phyloP scores from a whole-genome alignment of 2,329 filamentous ascomycete genomes.

The Calycina herbarum region DNA sequence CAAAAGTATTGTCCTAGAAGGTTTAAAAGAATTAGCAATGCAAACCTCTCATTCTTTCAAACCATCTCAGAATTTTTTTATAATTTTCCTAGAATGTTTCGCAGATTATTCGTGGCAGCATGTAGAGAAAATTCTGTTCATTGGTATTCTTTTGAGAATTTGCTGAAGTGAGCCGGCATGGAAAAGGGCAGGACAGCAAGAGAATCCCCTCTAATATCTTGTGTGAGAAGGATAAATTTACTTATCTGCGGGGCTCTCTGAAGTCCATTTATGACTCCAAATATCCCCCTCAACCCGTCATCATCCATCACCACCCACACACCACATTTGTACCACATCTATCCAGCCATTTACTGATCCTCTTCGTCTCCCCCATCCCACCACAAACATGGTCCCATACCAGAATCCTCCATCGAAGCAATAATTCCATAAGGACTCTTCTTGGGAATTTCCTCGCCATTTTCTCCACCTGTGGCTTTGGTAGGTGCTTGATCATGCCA shows the following conservation, averaged over 20 bases:
- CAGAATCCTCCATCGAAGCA: constrained; percentile 63
- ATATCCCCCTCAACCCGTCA: not conserved
- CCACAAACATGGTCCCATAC: constrained; percentile 64
- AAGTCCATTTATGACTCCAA: not conserved
- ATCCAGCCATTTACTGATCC: constrained; percentile 13
- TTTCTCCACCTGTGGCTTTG: constrained; percentile 61
- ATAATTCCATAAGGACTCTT: constrained; percentile 71
- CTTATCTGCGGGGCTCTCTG: not conserved
- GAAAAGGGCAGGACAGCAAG: too few relatives aligned
- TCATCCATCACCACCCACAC: not conserved
- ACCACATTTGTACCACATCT: not conserved
- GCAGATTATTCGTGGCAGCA: too few relatives aligned
- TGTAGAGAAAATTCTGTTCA: too few relatives aligned
- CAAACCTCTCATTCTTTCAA: too few relatives aligned
- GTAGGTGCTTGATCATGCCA: constrained; percentile 89
- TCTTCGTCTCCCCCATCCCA: constrained; percentile 49
- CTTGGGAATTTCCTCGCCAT: constrained; percentile 49
- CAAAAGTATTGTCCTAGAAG: too few relatives aligned
- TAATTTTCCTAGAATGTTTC: too few relatives aligned
- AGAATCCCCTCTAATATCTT: not conserved
- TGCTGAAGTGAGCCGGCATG: too few relatives aligned
- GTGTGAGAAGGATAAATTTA: not conserved
- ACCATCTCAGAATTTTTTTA: too few relatives aligned
- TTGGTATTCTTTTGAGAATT: too few relatives aligned
- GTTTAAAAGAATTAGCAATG: too few relatives aligned